phyloP scores from a whole-genome alignment of 1,284 basidiomycete species.

The Peniophora sp. region DNA sequence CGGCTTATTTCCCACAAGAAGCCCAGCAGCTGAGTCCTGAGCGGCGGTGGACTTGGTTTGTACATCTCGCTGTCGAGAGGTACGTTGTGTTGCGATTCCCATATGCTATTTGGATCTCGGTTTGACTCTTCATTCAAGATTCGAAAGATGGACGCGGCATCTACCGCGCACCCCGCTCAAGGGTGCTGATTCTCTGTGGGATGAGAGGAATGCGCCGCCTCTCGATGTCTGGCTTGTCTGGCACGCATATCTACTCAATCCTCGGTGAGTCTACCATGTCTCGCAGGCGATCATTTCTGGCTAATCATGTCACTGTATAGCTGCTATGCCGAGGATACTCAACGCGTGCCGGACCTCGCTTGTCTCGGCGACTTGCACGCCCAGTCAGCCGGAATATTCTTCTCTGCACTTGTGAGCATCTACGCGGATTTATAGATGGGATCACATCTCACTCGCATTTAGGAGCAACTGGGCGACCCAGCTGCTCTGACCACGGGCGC shows the following conservation, averaged over 20 bases:
- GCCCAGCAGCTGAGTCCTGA: not conserved
- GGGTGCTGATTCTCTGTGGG: not conserved
- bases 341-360: not conserved
- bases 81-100: not conserved
- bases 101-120: not conserved
- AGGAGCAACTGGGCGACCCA: not conserved
- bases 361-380: not conserved
- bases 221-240: not conserved
- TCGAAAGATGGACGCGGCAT: not conserved
- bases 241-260: not conserved
- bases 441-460: not conserved
- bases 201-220: not conserved
- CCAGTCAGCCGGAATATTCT: not conserved
- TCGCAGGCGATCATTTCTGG: not conserved
- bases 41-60: not conserved
- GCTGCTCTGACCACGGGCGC: not conserved
- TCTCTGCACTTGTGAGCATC: not conserved
- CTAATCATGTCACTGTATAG: not conserved
- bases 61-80: not conserved
- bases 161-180: not conserved
- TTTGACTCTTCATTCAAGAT: not conserved
- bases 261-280: not conserved
- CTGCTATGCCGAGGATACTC: not conserved
- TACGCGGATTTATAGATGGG: not conserved
- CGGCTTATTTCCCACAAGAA: not conserved